phyloP scores from a whole-genome alignment of 352 stramenopile genomes.

The Globisporangium cylindrosporum region DNA sequence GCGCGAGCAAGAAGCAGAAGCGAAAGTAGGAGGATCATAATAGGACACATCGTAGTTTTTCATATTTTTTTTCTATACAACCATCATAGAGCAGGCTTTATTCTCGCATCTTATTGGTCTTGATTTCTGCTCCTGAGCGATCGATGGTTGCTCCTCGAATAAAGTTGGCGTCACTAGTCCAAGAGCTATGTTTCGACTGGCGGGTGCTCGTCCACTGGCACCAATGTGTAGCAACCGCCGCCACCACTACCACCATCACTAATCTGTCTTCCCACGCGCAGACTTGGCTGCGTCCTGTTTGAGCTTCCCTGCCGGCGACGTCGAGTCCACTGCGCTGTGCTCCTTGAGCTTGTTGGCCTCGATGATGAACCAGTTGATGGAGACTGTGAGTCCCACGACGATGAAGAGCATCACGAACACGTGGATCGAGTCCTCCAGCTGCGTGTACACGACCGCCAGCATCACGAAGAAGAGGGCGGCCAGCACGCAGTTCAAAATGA shows the following conservation, averaged over 20 bases:
- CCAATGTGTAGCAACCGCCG: neutral
- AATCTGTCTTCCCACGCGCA: conserved; percentile 58
- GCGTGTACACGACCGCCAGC: conserved; percentile 69
- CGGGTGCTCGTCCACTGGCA: neutral
- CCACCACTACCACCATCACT: neutral
- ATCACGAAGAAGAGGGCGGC: conserved; percentile 71
- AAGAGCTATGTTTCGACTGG: too few relatives aligned
- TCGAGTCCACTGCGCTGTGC: conserved; percentile 15
- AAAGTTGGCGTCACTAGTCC: too few relatives aligned
- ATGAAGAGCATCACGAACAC: conserved; percentile 85
- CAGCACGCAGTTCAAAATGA: conserved; percentile 68
- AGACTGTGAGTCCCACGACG: conserved; percentile 71
- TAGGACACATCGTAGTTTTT: neutral
- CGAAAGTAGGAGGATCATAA: conserved; percentile 4
- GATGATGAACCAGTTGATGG: conserved; percentile 88
- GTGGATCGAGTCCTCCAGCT: conserved; percentile 81
- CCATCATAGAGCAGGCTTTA: neutral
- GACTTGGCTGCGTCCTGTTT: conserved; percentile 19
- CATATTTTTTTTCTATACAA: neutral
- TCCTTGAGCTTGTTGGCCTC: conserved; percentile 66
- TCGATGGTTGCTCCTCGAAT: too few relatives aligned
- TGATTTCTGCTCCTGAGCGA: neutral
- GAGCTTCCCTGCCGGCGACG: neutral
- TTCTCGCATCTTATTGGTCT: neutral
- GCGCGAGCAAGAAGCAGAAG: conserved; percentile 44